Evolutionary conservation across 805 yeast species (phyloP).

Genomic region (Saccharomycopsis malanga): DNA sequence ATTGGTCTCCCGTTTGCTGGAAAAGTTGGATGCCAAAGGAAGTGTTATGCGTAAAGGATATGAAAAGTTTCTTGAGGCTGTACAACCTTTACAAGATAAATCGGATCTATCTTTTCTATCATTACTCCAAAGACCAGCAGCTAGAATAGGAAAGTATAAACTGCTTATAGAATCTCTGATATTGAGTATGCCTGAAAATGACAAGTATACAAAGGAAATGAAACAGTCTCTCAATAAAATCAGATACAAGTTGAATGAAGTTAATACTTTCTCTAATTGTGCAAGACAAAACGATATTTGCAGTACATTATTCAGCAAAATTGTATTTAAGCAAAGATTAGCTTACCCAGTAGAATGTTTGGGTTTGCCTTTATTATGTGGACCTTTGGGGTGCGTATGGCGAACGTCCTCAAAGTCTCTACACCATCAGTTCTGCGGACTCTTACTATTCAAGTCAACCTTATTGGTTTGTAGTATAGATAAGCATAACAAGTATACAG

Average conservation of each 20-base stretch:
- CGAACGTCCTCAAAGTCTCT: slow-evolving; percentile 23
- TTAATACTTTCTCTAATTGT: slow-evolving; percentile 5
- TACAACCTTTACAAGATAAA: slow-evolving; percentile 31
- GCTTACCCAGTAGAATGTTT: slow-evolving; percentile 38
- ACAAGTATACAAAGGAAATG: background rate
- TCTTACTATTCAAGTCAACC: slow-evolving; percentile 45
- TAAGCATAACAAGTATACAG: slow-evolving; percentile 27
- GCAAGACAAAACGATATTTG: background rate
- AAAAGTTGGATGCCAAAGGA: slow-evolving; percentile 24
- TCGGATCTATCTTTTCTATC: slow-evolving; percentile 43
- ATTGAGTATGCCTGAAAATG: slow-evolving; percentile 1
- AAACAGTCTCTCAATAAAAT: background rate
- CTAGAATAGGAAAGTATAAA: slow-evolving; percentile 16
- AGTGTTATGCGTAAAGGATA: slow-evolving; percentile 22
- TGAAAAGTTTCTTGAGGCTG: slow-evolving; percentile 35
- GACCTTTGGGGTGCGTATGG: slow-evolving; percentile 39
- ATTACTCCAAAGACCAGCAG: slow-evolving; percentile 15
- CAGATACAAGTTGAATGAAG: slow-evolving; percentile 3
- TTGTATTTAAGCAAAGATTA: slow-evolving; percentile 10
- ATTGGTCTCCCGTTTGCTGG: slow-evolving; percentile 30
- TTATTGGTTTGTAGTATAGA: slow-evolving; percentile 33
- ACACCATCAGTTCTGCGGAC: slow-evolving; percentile 27
- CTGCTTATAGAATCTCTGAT: slow-evolving; percentile 10
- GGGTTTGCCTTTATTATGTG: slow-evolving; percentile 39
- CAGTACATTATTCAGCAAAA: background rate